A percentile compares a stretch with the other conserved stretches of the same genome.
phyloP scores from a whole-genome alignment of 2,329 filamentous ascomycete genomes.

The Aspergillus transmontanensis region DNA sequence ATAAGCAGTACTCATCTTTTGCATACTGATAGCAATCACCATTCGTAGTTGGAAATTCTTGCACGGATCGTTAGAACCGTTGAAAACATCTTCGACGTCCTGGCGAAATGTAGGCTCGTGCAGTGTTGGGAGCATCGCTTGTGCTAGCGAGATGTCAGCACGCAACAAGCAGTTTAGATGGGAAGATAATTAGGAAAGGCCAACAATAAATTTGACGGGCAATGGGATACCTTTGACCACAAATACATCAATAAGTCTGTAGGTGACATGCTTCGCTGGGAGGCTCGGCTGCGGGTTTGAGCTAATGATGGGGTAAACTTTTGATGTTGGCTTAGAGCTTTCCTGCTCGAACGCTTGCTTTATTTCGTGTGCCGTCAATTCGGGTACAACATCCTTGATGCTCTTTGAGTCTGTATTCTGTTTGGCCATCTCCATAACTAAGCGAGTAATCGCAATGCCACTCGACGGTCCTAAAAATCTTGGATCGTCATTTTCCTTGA shows the following conservation, averaged over 20 bases:
- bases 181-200: background rate
- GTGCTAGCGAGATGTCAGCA: conserved; percentile 58
- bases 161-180: background rate
- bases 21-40: conserved; percentile 91
- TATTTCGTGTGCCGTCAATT: conserved; percentile 67
- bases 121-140: conserved; percentile 82
- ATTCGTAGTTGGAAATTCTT: conserved; percentile 87
- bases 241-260: conserved; percentile 81
- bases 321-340: conserved; percentile 67
- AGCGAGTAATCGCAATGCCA: conserved; percentile 89
- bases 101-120: conserved; percentile 78
- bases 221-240: conserved; percentile 70
- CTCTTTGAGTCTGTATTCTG: conserved; percentile 87
- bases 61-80: conserved; percentile 73
- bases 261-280: conserved; percentile 72
- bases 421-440: conserved; percentile 96
- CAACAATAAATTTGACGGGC: background rate
- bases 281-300: conserved; percentile 75
- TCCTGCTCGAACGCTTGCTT: conserved; percentile 69
- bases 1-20: conserved; percentile 86
- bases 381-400: conserved; percentile 88
- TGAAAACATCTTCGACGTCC: conserved; percentile 80
- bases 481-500: conserved; percentile 83
- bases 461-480: conserved; percentile 92
- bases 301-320: conserved; percentile 89